Percentiles rank a stretch among this genome's conserved stretches.
Conservation (phyloP, 305 asterid genomes). For the Fraxinus albicans region DNA sequence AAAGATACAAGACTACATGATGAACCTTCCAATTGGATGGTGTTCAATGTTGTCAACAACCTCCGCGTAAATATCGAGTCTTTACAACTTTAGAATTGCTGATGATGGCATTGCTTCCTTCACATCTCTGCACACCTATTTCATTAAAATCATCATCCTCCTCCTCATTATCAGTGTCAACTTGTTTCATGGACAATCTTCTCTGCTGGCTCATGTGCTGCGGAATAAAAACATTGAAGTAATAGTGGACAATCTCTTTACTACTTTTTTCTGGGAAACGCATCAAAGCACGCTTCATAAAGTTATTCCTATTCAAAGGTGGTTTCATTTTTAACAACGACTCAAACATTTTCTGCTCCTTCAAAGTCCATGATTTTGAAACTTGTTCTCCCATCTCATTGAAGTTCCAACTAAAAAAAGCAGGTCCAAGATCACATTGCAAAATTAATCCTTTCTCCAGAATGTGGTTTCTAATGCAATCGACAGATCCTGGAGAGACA, state of each 20-base stretch:
- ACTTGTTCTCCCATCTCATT: slow-evolving; percentile 76
- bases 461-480: slow-evolving; percentile 52
- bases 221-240: slow-evolving; percentile 68
- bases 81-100: slow-evolving; percentile 28
- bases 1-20: background rate
- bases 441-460: slow-evolving; percentile 46
- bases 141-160: slow-evolving; percentile 29
- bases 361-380: slow-evolving; percentile 53
- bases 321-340: slow-evolving; percentile 42
- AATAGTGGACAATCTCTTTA: slow-evolving; percentile 47
- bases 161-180: slow-evolving; percentile 59
- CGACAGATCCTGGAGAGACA: slow-evolving; percentile 38
- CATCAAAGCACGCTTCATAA: slow-evolving; percentile 53
- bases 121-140: slow-evolving; percentile 29
- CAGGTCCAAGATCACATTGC: slow-evolving; percentile 55
- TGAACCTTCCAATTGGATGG: slow-evolving; percentile 20
- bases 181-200: slow-evolving; percentile 33
- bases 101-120: slow-evolving; percentile 21
- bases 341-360: slow-evolving; percentile 56
- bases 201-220: slow-evolving; percentile 49
- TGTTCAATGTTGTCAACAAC: slow-evolving; percentile 5
- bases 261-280: slow-evolving; percentile 41
- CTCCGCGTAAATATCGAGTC: slow-evolving; percentile 39
- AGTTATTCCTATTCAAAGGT: slow-evolving; percentile 38
- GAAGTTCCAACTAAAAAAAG: slow-evolving; percentile 68